Conservation (phyloP, 78 protist species). For the Dictyostelium purpureum region DNA sequence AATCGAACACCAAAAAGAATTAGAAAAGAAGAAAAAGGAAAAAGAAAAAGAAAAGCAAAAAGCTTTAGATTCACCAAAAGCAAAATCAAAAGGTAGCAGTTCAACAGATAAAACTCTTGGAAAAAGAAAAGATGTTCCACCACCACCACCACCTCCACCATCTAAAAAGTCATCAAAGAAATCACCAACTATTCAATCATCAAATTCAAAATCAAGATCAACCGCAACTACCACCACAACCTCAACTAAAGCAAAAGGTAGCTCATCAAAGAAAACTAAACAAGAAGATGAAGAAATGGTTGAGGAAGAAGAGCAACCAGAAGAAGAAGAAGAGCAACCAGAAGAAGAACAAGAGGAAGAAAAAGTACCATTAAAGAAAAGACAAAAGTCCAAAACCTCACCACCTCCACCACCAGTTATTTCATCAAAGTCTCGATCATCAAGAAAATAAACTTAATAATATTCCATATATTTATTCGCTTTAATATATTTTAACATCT, state of each 20-base stretch:
- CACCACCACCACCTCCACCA: background rate
- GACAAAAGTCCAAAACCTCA: background rate
- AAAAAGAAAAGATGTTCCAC: conserved; percentile 7
- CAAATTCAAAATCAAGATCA: background rate
- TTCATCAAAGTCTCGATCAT: background rate
- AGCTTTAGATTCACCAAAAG: background rate
- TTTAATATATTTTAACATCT: too few relatives aligned
- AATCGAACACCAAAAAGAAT: conserved; percentile 18
- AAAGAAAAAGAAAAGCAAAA: background rate
- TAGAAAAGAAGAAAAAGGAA: conserved; percentile 35
- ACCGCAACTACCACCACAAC: conserved; percentile 27
- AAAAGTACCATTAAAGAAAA: background rate
- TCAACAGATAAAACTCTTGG: conserved; percentile 2
- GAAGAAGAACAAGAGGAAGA: conserved; percentile 14
- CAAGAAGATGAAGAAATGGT: conserved; percentile 1
- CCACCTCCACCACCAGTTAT: background rate
- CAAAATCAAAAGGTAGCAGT: background rate
- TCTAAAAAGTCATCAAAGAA: background rate
- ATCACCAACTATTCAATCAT: background rate
- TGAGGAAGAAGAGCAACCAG: conserved; percentile 26
- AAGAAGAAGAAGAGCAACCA: conserved; percentile 16
- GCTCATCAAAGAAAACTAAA: background rate
- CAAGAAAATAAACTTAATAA: background rate
- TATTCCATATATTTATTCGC: too few relatives aligned
- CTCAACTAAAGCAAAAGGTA: background rate